Evolutionary conservation across 2,329 filamentous ascomycete genomes (phyloP).

Genomic region (Botrytis porri): DNA sequence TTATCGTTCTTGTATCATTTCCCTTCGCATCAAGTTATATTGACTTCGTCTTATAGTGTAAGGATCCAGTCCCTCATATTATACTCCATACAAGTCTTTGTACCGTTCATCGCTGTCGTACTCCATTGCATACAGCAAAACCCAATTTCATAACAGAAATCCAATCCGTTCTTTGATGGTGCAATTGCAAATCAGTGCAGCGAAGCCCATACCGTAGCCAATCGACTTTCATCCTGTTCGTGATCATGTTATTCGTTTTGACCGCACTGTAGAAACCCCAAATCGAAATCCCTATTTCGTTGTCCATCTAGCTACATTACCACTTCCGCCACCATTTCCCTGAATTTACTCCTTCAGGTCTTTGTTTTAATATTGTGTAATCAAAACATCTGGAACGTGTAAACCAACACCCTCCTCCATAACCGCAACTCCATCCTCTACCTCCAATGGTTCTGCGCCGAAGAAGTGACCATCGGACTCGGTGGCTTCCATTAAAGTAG

Average conservation of each 20-base stretch:
- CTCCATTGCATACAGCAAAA: background rate
- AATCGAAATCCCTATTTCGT: background rate
- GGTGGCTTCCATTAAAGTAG: conserved; percentile 34
- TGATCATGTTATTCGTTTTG: background rate
- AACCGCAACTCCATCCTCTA: conserved; percentile 52
- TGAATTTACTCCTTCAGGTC: background rate
- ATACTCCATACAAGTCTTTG: background rate
- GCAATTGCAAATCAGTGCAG: background rate
- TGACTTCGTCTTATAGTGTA: background rate
- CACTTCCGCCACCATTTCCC: background rate
- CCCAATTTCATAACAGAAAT: background rate
- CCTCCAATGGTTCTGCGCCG: conserved; percentile 45
- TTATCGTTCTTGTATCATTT: background rate
- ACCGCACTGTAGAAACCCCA: background rate
- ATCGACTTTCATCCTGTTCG: background rate
- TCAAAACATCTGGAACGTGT: conserved; percentile 44
- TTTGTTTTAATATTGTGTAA: conserved; percentile 36
- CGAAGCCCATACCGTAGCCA: background rate
- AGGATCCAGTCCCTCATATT: background rate
- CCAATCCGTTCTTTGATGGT: background rate
- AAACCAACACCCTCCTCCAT: conserved; percentile 54
- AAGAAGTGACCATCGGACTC: conserved; percentile 39
- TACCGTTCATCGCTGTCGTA: background rate
- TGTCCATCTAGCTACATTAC: background rate
- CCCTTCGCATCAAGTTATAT: background rate